Conservation (phyloP, 345 rosid species). For the Salix suchowensis region DNA sequence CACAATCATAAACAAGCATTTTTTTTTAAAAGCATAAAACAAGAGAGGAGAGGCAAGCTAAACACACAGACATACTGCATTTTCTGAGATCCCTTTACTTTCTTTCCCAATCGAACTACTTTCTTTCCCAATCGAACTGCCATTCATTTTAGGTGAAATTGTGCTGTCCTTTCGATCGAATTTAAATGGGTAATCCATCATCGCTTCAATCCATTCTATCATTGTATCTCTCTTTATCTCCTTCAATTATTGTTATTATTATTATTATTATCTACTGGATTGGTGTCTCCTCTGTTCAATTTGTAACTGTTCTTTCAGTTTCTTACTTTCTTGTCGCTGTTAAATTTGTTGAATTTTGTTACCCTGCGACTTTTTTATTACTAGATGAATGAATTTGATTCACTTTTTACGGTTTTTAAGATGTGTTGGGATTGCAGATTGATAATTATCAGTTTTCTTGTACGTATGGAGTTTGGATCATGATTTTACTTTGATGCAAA, state of each 20-base stretch:
- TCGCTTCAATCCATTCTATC: slow-evolving; percentile 12
- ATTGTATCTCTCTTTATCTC: neutral
- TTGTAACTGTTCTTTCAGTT: neutral
- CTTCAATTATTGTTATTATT: neutral
- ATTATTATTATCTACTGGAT: neutral
- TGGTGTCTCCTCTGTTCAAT: neutral
- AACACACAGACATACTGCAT: neutral
- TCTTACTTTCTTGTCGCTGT: neutral
- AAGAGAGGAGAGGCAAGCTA: neutral
- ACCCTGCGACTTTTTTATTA: neutral
- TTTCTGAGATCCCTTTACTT: slow-evolving; percentile 12
- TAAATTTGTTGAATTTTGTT: neutral
- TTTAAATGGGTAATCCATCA: slow-evolving; percentile 24
- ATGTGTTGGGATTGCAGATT: neutral
- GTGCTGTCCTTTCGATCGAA: slow-evolving; percentile 13
- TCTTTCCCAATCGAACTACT: neutral
- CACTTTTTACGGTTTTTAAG: neutral
- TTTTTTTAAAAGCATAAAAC: too few species aligned
- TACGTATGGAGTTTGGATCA: slow-evolving; percentile 10
- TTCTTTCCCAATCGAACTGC: neutral
- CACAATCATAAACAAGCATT: too few species aligned
- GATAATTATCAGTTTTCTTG: neutral
- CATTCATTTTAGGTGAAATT: slow-evolving; percentile 8
- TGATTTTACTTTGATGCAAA: slow-evolving; percentile 9
- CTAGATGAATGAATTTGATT: neutral